These are phyloP conservation scores for Dothideomycetes sp. DNA, from an alignment of 2,329 filamentous ascomycete species.

Conservation along the genomic window DNA sequence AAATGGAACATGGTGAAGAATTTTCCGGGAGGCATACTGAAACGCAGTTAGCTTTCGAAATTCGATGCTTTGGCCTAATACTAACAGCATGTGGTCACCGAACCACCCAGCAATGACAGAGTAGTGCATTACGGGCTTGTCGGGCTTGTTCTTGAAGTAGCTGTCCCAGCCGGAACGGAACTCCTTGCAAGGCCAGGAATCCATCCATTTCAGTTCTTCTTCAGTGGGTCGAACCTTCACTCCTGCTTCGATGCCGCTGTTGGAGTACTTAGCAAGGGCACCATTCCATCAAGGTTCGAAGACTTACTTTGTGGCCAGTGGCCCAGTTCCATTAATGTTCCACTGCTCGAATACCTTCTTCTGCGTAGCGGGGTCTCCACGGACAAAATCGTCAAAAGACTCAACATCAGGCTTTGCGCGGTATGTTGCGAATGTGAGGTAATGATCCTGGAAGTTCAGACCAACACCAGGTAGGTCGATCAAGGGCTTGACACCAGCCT, in stretches of 20 bases:
- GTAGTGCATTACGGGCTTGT: slow-evolving; percentile 84
- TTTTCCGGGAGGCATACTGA: slow-evolving; percentile 59
- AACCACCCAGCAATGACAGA: slow-evolving; percentile 57
- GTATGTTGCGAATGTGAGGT: slow-evolving; percentile 59
- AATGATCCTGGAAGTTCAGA: slow-evolving; percentile 68
- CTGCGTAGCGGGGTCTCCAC: slow-evolving; percentile 62
- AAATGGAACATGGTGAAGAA: slow-evolving; percentile 82
- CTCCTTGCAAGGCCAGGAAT: slow-evolving; percentile 61
- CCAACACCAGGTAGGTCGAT: slow-evolving; percentile 64
- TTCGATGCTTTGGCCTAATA: no score
- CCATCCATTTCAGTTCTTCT: slow-evolving; percentile 57
- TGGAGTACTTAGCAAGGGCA: not conserved
- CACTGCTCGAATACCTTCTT: slow-evolving; percentile 66
- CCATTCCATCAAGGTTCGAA: not conserved
- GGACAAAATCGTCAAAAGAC: slow-evolving; percentile 69
- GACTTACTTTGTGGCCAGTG: slow-evolving; percentile 53
- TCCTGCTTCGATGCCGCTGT: slow-evolving; percentile 60
- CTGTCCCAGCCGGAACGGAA: slow-evolving; percentile 68
- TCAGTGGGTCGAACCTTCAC: slow-evolving; percentile 65
- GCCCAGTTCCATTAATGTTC: slow-evolving; percentile 69
- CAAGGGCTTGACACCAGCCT: slow-evolving; percentile 55
- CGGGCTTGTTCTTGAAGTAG: slow-evolving; percentile 75
- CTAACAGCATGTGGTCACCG: slow-evolving; percentile 19
- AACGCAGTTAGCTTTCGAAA: slow-evolving; percentile 29
- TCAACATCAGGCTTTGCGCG: slow-evolving; percentile 65